These are phyloP conservation scores for Rugosomyces carneus DNA, from an alignment of 1,284 basidiomycete species.

Conservation along the genomic window DNA sequence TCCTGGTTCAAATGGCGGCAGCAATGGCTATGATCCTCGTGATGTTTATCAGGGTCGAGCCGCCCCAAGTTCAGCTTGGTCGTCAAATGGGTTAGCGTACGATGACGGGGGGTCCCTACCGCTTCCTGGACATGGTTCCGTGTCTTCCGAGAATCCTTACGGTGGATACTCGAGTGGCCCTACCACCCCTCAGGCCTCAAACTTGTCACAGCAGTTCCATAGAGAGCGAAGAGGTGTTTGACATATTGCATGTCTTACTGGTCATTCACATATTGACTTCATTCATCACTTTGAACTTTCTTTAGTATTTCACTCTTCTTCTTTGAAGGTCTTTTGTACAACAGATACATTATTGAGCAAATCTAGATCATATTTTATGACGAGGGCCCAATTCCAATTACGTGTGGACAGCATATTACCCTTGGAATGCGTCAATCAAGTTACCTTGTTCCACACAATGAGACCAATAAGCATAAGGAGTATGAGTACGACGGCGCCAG, in stretches of 20 bases:
- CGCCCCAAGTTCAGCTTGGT: conserved; percentile 21
- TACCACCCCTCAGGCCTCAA: conserved; percentile 10
- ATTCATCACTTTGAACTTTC: background rate
- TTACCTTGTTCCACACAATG: conserved; percentile 69
- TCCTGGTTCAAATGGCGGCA: conserved; percentile 17
- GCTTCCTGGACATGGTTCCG: conserved; percentile 4
- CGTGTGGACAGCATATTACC: background rate
- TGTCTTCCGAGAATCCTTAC: conserved; percentile 16
- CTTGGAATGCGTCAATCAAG: conserved; percentile 17
- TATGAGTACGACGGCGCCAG: conserved; percentile 61
- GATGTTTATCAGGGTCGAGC: conserved; percentile 49
- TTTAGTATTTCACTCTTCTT: background rate
- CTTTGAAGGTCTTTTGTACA: conserved; percentile 20
- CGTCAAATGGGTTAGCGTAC: conserved; percentile 28
- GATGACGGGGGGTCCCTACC: conserved; percentile 25
- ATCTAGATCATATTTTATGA: conserved; percentile 9
- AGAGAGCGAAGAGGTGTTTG: conserved; percentile 25
- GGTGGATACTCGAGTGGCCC: conserved; percentile 16
- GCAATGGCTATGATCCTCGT: conserved; percentile 34
- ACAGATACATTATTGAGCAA: conserved; percentile 16
- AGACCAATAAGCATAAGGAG: conserved; percentile 65
- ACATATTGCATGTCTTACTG: conserved; percentile 8
- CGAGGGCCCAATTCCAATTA: background rate
- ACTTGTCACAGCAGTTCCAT: conserved; percentile 16
- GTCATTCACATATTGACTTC: too few species aligned